These are phyloP conservation scores for Dinochytrium kinnereticum DNA, from an alignment of 371 early-diverging fungal species.

Conservation along the genomic window DNA sequence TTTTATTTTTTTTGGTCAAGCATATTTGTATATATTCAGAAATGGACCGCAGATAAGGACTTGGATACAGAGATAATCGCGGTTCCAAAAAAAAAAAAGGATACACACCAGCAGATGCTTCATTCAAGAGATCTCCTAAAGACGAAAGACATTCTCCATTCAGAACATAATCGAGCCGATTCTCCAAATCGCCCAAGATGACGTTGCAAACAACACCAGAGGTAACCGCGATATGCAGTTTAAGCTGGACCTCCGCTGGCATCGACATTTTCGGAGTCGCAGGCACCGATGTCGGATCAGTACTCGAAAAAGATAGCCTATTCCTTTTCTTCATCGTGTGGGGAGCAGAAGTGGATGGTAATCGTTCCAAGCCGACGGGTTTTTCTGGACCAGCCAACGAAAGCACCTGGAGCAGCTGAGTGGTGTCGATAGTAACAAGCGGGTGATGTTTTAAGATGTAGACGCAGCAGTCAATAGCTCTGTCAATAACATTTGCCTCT, in stretches of 20 bases:
- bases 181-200: neutral
- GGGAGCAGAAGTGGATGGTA: neutral
- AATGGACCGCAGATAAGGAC: neutral
- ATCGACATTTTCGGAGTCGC: too few species aligned
- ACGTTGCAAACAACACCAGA: neutral
- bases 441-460: neutral
- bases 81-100: neutral
- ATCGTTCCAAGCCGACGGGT: neutral
- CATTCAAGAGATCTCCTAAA: neutral
- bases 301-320: neutral
- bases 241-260: neutral
- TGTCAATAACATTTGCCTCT: neutral
- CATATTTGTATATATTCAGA: neutral
- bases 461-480: slow-evolving; percentile 5
- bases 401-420: neutral
- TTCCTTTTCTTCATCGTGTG: neutral
- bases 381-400: neutral
- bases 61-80: too few species aligned
- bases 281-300: neutral
- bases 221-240: slow-evolving; percentile 4
- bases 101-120: neutral
- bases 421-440: neutral
- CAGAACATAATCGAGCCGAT: slow-evolving; percentile 7
- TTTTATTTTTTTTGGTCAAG: too few species aligned
- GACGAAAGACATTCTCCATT: neutral